Conservation (phyloP, 169 alveolate genomes). For the Cryptosporidium viatorum region DNA sequence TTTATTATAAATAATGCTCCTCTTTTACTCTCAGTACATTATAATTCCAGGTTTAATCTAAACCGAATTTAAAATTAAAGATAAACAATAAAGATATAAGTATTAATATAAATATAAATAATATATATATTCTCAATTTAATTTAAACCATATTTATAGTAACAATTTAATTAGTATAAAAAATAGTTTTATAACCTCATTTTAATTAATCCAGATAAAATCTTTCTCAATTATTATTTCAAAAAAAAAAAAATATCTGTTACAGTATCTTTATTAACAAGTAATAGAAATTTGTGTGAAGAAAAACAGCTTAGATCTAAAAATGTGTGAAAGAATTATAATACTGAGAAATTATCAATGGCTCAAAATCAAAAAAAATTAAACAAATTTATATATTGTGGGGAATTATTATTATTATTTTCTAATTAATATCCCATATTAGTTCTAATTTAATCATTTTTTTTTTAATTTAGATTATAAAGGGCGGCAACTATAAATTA, state of each 20-base stretch:
- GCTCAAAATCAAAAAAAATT: background rate
- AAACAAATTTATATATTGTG: background rate
- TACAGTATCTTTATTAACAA: no score
- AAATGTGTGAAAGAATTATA: slow-evolving; percentile 2
- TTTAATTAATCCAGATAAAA: no score
- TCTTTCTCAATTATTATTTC: no score
- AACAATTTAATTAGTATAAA: no score
- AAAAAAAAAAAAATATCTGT: no score
- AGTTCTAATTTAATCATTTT: background rate
- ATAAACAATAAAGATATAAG: no score
- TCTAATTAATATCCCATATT: background rate
- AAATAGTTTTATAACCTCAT: no score
- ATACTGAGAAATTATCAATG: background rate
- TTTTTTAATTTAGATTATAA: background rate
- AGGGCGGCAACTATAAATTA: slow-evolving; percentile 8
- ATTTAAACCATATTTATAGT: no score
- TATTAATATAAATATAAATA: no score
- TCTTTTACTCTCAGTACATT: background rate
- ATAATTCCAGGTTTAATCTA: background rate
- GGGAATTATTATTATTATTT: background rate
- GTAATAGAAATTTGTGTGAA: background rate
- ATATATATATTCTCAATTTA: no score
- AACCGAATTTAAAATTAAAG: no score
- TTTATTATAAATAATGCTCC: background rate
- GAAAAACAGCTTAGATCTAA: background rate